Evolutionary conservation across 1,284 basidiomycete genomes (phyloP).

Genomic region (Malassezia arunalokei): DNA sequence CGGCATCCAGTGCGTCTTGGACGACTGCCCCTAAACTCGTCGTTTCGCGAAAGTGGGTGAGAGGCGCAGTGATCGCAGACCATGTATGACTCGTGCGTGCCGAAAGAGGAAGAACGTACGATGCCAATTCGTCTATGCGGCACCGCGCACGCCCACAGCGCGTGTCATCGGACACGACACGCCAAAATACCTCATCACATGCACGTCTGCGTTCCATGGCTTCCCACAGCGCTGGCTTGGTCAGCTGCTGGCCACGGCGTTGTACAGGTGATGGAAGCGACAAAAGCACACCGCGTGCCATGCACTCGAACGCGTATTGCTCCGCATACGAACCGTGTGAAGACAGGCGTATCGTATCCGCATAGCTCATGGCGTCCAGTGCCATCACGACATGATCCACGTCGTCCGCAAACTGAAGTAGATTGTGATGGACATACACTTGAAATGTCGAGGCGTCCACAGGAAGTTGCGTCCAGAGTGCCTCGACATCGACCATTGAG

Average conservation of each 20-base stretch:
- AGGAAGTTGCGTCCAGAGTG: constrained; percentile 68
- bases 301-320: constrained; percentile 64
- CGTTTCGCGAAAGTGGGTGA: neutral
- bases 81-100: neutral
- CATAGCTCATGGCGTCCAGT: constrained; percentile 66
- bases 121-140: constrained; percentile 1
- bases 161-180: no score
- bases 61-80: neutral
- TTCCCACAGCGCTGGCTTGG: constrained; percentile 51
- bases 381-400: constrained; percentile 63
- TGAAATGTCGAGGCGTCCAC: constrained; percentile 79
- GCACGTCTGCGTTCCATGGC: no score
- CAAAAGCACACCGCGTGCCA: constrained; percentile 65
- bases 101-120: constrained; percentile 3
- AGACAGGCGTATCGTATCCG: constrained; percentile 58
- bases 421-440: constrained; percentile 86
- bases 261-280: constrained; percentile 73
- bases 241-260: constrained; percentile 59
- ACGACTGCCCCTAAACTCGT: no score
- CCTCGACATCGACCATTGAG: constrained; percentile 10
- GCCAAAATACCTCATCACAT: no score
- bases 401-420: constrained; percentile 65
- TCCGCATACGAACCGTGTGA: constrained; percentile 47
- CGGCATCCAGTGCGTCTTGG: no score
- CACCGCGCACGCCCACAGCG: neutral